These are phyloP conservation scores for Tetrahymena borealis DNA, from an alignment of 73 alveolate species.

Conservation along the genomic window DNA sequence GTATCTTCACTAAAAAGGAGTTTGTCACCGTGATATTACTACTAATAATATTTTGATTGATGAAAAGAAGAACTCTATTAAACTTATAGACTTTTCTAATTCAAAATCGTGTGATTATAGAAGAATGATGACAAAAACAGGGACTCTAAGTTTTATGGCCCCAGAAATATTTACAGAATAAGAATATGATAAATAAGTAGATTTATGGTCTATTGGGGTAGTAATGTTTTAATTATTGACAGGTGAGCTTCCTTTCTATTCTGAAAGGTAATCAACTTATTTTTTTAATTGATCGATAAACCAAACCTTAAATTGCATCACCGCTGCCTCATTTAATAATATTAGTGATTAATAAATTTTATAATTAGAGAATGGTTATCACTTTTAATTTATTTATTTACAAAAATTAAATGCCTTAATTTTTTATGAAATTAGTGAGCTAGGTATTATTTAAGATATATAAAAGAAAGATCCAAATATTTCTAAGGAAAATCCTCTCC, in stretches of 20 bases:
- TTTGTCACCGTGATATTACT: background rate
- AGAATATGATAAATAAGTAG: slow-evolving; percentile 51
- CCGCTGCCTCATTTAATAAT: background rate
- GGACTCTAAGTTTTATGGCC: slow-evolving; percentile 67
- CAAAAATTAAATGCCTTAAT: too few species aligned
- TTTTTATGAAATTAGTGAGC: background rate
- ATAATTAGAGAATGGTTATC: background rate
- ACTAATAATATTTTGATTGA: background rate
- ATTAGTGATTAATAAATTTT: background rate
- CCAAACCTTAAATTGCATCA: background rate
- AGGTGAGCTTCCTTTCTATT: slow-evolving; percentile 13
- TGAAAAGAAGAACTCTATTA: background rate
- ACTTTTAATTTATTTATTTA: too few species aligned
- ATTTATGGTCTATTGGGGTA: slow-evolving; percentile 65
- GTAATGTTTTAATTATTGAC: slow-evolving; percentile 55
- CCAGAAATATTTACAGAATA: slow-evolving; percentile 63
- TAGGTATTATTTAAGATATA: background rate
- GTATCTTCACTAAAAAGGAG: background rate
- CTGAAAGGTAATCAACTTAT: background rate
- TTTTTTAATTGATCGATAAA: background rate
- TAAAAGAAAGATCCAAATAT: background rate
- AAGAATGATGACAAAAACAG: slow-evolving; percentile 41
- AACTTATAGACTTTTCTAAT: background rate
- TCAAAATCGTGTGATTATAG: background rate
- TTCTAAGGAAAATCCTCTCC: background rate